phyloP scores from a whole-genome alignment of 2,329 filamentous ascomycete species.

The Xylaria polymorpha region DNA sequence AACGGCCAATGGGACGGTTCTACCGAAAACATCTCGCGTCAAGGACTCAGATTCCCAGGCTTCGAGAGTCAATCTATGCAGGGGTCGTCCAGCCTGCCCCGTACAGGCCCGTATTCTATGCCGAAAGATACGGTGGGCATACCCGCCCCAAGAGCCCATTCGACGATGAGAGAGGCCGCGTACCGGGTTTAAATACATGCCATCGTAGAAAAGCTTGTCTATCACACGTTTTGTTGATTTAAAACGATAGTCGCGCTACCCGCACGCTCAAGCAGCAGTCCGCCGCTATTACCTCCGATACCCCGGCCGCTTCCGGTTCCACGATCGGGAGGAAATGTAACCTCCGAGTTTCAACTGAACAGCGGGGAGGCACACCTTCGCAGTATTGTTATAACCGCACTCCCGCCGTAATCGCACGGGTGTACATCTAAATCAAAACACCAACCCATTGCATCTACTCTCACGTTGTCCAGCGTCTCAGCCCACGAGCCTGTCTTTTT shows the following conservation, averaged over 20 bases:
- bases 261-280: slow-evolving; percentile 11
- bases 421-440: neutral
- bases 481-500: slow-evolving; percentile 1
- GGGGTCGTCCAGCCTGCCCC: slow-evolving; percentile 16
- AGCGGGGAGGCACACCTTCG: slow-evolving; percentile 11
- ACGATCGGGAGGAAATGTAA: slow-evolving; percentile 24
- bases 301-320: slow-evolving; percentile 19
- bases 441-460: neutral
- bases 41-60: slow-evolving; percentile 1
- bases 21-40: neutral
- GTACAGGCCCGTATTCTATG: neutral
- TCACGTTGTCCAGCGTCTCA: neutral
- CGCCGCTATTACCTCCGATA: slow-evolving; percentile 28
- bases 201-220: neutral
- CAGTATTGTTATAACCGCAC: neutral
- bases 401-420: neutral
- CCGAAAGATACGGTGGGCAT: slow-evolving; percentile 6
- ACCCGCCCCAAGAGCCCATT: neutral
- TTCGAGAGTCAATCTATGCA: slow-evolving; percentile 4
- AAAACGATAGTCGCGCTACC: slow-evolving; percentile 12
- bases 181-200: neutral
- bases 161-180: neutral
- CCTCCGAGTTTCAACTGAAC: slow-evolving; percentile 18
- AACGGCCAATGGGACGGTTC: slow-evolving; percentile 10
- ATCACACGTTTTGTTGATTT: neutral